phyloP scores from a whole-genome alignment of 2,329 filamentous ascomycete species.

The Penicillium sp. region DNA sequence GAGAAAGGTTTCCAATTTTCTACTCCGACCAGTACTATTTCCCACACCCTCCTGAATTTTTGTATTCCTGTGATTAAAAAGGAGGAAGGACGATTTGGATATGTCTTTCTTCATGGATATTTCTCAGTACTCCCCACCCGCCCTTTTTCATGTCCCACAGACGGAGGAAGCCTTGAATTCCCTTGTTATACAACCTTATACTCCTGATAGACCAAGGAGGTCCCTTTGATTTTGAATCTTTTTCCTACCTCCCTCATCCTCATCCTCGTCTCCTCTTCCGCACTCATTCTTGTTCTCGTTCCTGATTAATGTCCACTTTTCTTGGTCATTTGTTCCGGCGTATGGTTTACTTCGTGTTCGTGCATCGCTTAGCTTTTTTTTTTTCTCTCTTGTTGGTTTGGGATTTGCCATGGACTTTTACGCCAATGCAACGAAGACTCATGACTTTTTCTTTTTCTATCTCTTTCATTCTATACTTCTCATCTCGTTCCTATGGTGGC shows the following conservation, averaged over 20 bases:
- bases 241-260: not conserved
- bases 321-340: constrained; percentile 22
- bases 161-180: constrained; percentile 10
- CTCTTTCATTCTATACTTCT: not conserved
- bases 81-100: not conserved
- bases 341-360: constrained; percentile 24
- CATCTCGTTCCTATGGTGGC: not conserved
- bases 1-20: not conserved
- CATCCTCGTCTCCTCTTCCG: not conserved
- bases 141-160: constrained; percentile 12
- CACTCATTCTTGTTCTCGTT: not conserved
- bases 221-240: constrained; percentile 11
- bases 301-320: constrained; percentile 11
- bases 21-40: not conserved
- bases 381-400: constrained; percentile 11
- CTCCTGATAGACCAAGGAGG: constrained; percentile 30
- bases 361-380: constrained; percentile 36
- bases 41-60: not conserved
- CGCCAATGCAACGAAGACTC: constrained; percentile 49
- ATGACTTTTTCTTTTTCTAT: constrained; percentile 37
- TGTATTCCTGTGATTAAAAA: not conserved
- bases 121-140: constrained; percentile 6
- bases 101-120: constrained; percentile 12
- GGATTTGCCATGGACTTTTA: constrained; percentile 39
- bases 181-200: constrained; percentile 18